Conservation (phyloP, 1,139 yeast species). For the Yamadazyma songkhlaensis region DNA sequence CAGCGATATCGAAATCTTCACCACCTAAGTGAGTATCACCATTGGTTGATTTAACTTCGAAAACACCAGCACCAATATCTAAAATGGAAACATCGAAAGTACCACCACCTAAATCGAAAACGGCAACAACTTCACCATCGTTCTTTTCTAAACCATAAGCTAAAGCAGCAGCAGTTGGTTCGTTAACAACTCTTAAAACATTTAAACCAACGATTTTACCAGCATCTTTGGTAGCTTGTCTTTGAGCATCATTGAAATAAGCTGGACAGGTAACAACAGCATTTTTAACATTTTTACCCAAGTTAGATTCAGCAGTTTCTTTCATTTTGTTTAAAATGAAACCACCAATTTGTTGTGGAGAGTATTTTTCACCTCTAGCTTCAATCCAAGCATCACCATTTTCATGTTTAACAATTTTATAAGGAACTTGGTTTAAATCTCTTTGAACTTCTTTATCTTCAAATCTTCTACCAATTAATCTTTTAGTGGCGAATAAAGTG, state of each 20-base stretch:
- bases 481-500: constrained; percentile 96
- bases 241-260: constrained; percentile 95
- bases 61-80: constrained; percentile 85
- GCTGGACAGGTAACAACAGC: constrained; percentile 99
- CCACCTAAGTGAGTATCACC: constrained; percentile 93
- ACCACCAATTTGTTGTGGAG: constrained; percentile 98
- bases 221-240: constrained; percentile 98
- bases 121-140: constrained; percentile 73
- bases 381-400: constrained; percentile 99
- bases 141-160: constrained; percentile 95
- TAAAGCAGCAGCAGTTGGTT: constrained; percentile 98
- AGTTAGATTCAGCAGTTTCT: constrained; percentile 92
- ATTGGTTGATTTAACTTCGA: constrained; percentile 84
- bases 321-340: constrained; percentile 94
- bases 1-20: constrained; percentile 85
- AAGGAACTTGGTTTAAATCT: constrained; percentile 95
- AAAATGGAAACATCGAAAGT: constrained; percentile 83
- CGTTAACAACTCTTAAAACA: constrained; percentile 96
- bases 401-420: constrained; percentile 91
- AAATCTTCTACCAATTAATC: constrained; percentile 97
- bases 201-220: constrained; percentile 97
- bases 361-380: constrained; percentile 89
- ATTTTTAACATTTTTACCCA: constrained; percentile 76
- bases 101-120: constrained; percentile 88
- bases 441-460: constrained; percentile 96